Base-by-base conservation (phyloP, 305 asterid species). In the Stenogyne calaminthoides region DNA sequence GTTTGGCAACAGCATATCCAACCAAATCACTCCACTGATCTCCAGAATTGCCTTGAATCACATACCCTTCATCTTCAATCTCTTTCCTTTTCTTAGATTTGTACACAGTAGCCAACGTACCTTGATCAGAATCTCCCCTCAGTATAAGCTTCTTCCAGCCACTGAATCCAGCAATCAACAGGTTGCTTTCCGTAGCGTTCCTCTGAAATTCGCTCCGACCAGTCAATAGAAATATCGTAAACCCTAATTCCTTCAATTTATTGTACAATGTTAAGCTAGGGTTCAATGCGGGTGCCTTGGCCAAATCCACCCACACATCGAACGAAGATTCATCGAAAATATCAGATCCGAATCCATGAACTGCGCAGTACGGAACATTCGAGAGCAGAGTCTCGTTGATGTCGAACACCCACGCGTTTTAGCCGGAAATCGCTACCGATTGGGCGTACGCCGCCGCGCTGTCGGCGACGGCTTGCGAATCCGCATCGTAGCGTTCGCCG, bases 1-100 rank as follows among this genome's bases (percentile, higher is more conserved):
- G 79, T 88, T 92, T 9, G 96, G 98, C 67, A 27, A 88, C 72
- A 6, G 95, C 85, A 29, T 74, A 91, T 60, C 98, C 98, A 2
- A 7, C 68, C 81, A 93, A 82, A 80, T 91, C 95, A 69, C 95
- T 93, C 98, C 98, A 93, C 60, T 93, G 97, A 75, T 86, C 91
- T 18, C 97, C 96, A 19, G 88, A 89, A 63, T 74, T 89, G 39
- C 97, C 97, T 6, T 77, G 89, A 64, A 91, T 81, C 12, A 63
- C 65, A 84, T 80, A 91, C 63, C 92, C 94, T 80, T 84, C 89
- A 14, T 85, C 84, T 77, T 77, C 84, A 2, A 89, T 78, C 85
- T 88, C 91, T 79, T 76, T 85, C 37, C 83, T 84, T 80, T 77
- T 80, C 84, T 80, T 82, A 3, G 91, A 86, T 79, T 86, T 86